phyloP scores from a whole-genome alignment of 208 protist species.

The Porcisia hertigi region DNA sequence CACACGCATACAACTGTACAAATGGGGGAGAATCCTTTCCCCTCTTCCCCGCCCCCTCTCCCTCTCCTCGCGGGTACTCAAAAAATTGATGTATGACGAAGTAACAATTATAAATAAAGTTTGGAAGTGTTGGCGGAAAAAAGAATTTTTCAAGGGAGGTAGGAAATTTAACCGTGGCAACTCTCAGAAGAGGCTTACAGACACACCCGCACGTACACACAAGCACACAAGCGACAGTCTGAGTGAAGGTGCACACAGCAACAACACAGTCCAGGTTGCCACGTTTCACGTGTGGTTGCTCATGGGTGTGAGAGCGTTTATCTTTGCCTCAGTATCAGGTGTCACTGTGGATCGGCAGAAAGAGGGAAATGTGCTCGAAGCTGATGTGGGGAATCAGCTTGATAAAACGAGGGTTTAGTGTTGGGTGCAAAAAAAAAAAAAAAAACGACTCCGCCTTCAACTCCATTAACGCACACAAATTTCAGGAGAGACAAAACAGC shows the following conservation, averaged over 20 bases:
- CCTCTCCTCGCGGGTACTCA: neutral
- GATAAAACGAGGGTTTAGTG: neutral
- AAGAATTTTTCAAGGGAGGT: neutral
- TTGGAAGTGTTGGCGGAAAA: neutral
- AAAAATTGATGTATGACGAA: neutral
- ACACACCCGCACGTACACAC: no score
- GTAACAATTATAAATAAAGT: neutral
- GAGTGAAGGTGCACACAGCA: no score
- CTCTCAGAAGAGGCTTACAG: no score
- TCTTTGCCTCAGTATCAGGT: neutral
- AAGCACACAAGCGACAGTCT: no score
- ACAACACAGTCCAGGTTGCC: no score
- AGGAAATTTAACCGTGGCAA: no score
- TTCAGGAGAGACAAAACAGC: neutral
- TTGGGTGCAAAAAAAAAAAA: neutral
- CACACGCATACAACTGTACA: neutral
- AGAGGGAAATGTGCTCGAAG: neutral
- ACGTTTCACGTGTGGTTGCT: neutral
- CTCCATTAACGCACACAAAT: neutral
- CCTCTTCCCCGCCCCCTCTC: neutral
- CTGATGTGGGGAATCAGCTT: neutral
- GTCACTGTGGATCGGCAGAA: neutral
- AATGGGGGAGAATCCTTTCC: neutral
- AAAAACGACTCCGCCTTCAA: neutral
- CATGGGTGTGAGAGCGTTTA: neutral